A percentile compares a stretch with the other conserved stretches of the same genome.
Evolutionary conservation across 306 rosid species (phyloP).

Genomic region (Rosa multiflora): DNA sequence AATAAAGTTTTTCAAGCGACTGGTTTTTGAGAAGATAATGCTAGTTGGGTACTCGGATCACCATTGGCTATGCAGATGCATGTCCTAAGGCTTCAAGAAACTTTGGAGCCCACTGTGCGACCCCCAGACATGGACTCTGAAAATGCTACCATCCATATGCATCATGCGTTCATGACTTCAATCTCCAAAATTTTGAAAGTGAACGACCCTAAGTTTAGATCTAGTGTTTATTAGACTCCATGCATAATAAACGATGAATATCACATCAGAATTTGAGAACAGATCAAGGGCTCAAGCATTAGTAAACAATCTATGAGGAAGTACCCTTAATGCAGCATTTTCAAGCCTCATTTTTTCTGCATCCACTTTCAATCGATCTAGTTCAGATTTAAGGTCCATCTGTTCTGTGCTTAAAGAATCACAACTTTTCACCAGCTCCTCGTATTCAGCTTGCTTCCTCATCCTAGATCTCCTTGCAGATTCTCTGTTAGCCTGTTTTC

Average conservation of each 20-base stretch:
- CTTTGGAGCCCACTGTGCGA: not conserved
- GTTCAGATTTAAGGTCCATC: constrained; percentile 25
- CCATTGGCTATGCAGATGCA: not conserved
- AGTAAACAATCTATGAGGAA: constrained; percentile 6
- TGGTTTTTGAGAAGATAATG: not conserved
- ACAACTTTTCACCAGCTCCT: constrained; percentile 26
- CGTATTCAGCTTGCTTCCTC: constrained; percentile 40
- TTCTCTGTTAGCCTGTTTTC: constrained; percentile 43
- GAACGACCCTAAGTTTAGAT: not conserved
- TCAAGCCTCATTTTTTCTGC: constrained; percentile 28
- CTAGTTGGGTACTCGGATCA: not conserved
- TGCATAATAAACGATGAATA: not conserved
- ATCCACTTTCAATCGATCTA: constrained; percentile 23
- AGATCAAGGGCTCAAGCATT: constrained; percentile 4
- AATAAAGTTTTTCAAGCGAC: not conserved
- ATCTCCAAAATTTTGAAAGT: not conserved
- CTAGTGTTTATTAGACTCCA: not conserved
- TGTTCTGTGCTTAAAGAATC: constrained; percentile 28
- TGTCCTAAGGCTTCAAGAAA: not conserved
- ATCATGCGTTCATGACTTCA: not conserved
- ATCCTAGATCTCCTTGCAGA: constrained; percentile 41
- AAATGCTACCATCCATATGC: not conserved
- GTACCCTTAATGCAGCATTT: constrained; percentile 38
- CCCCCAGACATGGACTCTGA: not conserved
- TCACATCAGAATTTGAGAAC: not conserved